Base-by-base conservation (phyloP, 2,329 filamentous ascomycete species). In the Samsoniella hepiali region DNA sequence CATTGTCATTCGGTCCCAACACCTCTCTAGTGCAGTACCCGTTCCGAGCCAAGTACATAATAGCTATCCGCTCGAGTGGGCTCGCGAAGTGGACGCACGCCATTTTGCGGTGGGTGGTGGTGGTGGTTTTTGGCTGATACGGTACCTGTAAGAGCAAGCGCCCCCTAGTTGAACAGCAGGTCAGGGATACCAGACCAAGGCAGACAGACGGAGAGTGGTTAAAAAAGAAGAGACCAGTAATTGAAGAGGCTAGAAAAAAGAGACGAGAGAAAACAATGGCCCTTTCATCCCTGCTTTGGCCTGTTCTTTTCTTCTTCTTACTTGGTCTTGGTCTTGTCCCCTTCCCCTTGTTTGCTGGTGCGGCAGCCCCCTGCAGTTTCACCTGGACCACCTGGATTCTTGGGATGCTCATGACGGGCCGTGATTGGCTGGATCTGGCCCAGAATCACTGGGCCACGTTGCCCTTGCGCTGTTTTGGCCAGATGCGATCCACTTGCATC, bases 371-470 rank as follows among this genome's bases (percentile, higher is more conserved):
- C 47, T 51, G 45, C 31, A 22, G 58, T 60, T 60, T 60, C 58
- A 60, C 27, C 47, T 50, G 17, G 9, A 29, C 53, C 58, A 60
- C 27, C 47, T 50, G 17, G 9, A 29, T 38, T 11, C n/a, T 50
- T 11, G 56, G 44, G 9, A 38, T 36, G 15, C 13, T 9, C 13
- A 40, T 36, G 15, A 13, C 11, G 10, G n/a, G 34, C 36, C 7
- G 2, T 53, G 36, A 60, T 60, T 60, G 58, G 58, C 58, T 60
- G 36, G 34, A 60, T 60, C 58, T 50, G 44, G 45, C 31, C 57
- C 13, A 22, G 22, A 22, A 3, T n/a, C 58, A 11, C 15, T 22
- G 55, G 58, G 45, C 58, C 58, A 60, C 47, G 58, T 53, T 58
- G 32, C 32, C 56, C 44, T 36, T 38, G n/a, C 17, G 17, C 38